Evolutionary conservation across 345 rosid genomes (phyloP).

Genomic region (Rubroshorea leprosula): DNA sequence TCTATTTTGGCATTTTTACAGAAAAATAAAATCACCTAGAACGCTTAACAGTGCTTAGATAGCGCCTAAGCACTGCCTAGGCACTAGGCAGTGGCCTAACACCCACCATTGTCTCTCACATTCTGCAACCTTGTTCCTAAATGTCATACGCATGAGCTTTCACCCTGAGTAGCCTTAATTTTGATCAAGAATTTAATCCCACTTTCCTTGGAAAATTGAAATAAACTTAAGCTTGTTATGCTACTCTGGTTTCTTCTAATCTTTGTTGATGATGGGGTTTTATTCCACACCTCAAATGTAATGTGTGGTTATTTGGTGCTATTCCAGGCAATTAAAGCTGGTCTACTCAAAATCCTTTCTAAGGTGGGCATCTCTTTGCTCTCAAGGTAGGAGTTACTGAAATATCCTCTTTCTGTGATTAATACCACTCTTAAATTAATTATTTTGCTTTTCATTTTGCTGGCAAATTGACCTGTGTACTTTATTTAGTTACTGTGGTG

Average conservation of each 20-base stretch:
- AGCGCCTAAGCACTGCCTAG: too few species aligned
- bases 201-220: background rate
- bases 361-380: constrained; percentile 99
- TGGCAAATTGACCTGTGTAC: constrained; percentile 24
- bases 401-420: background rate
- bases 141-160: background rate
- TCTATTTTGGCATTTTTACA: too few species aligned
- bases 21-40: too few species aligned
- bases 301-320: constrained; percentile 15
- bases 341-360: constrained; percentile 92
- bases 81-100: too few species aligned
- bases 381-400: too few species aligned
- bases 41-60: too few species aligned
- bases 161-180: background rate
- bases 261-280: background rate
- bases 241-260: background rate
- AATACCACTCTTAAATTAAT: constrained; percentile 9
- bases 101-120: too few species aligned
- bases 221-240: background rate
- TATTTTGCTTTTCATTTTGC: background rate
- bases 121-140: background rate
- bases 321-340: constrained; percentile 88
- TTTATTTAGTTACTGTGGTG: constrained; percentile 86
- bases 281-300: too few species aligned
- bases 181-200: background rate